Percentiles rank a stretch among this genome's conserved stretches.
These are phyloP conservation scores for Fusarium phyllophilum DNA, from an alignment of 2,329 filamentous ascomycete species.

Conservation along the genomic window DNA sequence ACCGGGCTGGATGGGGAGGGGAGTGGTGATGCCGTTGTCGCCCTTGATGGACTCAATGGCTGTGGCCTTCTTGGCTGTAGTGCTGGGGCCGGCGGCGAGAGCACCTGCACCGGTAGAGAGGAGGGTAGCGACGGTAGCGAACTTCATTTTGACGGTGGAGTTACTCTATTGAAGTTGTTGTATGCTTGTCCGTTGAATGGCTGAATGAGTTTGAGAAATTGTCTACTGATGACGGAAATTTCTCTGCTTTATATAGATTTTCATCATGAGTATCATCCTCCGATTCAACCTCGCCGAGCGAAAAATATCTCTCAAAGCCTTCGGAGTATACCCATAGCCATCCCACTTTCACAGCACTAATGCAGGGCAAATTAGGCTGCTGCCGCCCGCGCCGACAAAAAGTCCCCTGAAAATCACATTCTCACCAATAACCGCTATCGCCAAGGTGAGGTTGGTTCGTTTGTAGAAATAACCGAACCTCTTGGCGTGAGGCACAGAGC, in stretches of 20 bases:
- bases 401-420: background rate
- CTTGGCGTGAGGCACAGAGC: background rate
- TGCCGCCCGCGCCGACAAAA: background rate
- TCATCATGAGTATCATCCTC: background rate
- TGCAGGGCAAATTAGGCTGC: background rate
- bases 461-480: background rate
- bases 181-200: accelerated
- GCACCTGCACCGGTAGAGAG: background rate
- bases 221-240: accelerated
- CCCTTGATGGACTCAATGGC: constrained; percentile 1
- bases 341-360: background rate
- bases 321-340: too few relatives aligned
- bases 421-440: background rate
- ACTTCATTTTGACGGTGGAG: background rate
- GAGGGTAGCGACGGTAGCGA: background rate
- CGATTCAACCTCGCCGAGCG: background rate
- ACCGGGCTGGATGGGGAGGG: constrained; percentile 12
- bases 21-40: constrained; percentile 13
- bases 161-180: background rate
- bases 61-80: background rate
- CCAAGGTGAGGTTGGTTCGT: background rate
- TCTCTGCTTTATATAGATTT: background rate
- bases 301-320: background rate
- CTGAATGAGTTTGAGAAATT: background rate
- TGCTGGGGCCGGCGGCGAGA: background rate